Evolutionary conservation across 257 asterid species (phyloP).

Genomic region (Solanum sparsipilum): DNA sequence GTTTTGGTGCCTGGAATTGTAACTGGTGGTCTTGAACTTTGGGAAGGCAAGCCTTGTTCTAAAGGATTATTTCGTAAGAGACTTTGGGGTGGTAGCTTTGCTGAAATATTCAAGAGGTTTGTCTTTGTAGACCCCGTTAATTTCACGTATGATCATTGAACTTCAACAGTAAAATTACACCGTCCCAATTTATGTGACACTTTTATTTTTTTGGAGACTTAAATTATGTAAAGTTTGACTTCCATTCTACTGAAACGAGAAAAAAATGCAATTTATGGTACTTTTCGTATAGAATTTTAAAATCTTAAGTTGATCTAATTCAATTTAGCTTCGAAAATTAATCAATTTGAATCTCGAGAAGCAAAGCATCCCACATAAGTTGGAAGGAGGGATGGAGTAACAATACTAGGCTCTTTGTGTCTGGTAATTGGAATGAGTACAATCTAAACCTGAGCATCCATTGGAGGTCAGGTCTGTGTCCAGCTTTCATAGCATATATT

Average conservation of each 20-base stretch:
- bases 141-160: neutral
- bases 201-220: neutral
- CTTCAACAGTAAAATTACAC: neutral
- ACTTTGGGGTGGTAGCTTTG: slow-evolving; percentile 84
- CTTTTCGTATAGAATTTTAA: neutral
- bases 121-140: neutral
- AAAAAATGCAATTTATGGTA: neutral
- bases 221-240: neutral
- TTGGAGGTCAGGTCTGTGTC: neutral
- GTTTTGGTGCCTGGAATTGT: slow-evolving; percentile 82
- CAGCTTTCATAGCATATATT: neutral
- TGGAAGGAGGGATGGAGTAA: neutral
- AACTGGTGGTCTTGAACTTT: slow-evolving; percentile 86
- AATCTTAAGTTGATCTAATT: neutral
- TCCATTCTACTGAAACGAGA: neutral
- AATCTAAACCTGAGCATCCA: neutral
- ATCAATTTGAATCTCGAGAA: neutral
- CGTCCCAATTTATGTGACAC: neutral
- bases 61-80: slow-evolving; percentile 66
- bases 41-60: slow-evolving; percentile 89
- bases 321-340: neutral
- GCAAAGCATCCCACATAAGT: neutral
- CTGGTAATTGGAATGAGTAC: neutral
- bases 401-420: neutral
- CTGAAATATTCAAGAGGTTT: slow-evolving; percentile 68